These are phyloP conservation scores for Lenzites betulinus DNA, from an alignment of 768 basidiomycete genomes.

Conservation along the genomic window DNA sequence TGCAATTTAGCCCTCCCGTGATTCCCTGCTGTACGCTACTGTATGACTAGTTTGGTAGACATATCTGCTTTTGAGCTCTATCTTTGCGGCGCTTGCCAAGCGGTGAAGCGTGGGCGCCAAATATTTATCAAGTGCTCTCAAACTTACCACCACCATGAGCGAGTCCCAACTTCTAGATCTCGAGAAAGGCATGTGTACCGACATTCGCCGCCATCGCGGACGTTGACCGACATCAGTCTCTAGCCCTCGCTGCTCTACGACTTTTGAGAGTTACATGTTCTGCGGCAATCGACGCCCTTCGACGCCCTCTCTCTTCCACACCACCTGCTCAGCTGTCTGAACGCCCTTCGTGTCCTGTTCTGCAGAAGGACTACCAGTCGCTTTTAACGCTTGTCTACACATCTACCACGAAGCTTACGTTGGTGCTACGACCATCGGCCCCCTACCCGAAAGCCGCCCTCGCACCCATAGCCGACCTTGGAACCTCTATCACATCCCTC, in stretches of 20 bases:
- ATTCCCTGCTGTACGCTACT: neutral
- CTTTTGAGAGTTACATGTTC: constrained; percentile 24
- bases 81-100: too few species aligned
- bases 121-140: neutral
- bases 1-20: neutral
- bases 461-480: constrained; percentile 26
- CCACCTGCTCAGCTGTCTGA: constrained; percentile 8
- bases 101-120: neutral
- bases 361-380: constrained; percentile 31
- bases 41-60: neutral
- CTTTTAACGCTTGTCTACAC: constrained; percentile 33
- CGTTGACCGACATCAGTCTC: constrained; percentile 16
- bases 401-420: constrained; percentile 29
- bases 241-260: constrained; percentile 22
- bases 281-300: constrained; percentile 21
- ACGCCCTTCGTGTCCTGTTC: constrained; percentile 14
- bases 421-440: constrained; percentile 29
- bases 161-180: neutral
- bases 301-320: constrained; percentile 10
- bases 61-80: too few species aligned
- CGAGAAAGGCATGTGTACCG: constrained; percentile 21
- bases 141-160: constrained; percentile 12
- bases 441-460: constrained; percentile 28
- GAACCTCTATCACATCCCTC: constrained; percentile 25
- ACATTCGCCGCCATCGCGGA: neutral